These are phyloP conservation scores for Marchantia paleacea DNA, from an alignment of 225 moss, liverwort and hornwort species.

Conservation along the genomic window DNA sequence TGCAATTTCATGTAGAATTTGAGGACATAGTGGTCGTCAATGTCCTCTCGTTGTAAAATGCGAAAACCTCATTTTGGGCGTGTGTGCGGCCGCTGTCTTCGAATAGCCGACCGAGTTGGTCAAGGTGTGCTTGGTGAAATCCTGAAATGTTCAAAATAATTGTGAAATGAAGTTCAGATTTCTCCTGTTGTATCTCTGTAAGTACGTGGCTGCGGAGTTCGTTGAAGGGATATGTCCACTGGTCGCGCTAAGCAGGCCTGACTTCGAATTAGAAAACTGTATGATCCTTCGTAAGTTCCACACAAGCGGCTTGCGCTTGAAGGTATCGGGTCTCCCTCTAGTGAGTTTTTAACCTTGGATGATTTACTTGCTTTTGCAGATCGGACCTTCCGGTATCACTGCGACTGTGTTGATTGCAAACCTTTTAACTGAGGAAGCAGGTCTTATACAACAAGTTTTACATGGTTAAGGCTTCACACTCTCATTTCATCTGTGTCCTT, in stretches of 20 bases:
- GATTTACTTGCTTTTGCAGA: conserved; percentile 39
- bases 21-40: neutral
- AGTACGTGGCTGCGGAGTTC: neutral
- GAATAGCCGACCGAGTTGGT: neutral
- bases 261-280: neutral
- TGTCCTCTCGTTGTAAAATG: neutral
- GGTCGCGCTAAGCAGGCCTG: neutral
- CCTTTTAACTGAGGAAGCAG: conserved; percentile 67
- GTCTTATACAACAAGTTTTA: conserved; percentile 56
- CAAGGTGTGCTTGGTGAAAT: no score
- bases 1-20: neutral
- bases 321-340: no score
- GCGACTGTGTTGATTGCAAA: conserved; percentile 81
- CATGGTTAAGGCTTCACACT: conserved; percentile 47
- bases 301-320: neutral
- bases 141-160: no score
- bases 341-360: neutral
- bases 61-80: neutral
- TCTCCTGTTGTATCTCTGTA: neutral
- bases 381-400: conserved; percentile 83
- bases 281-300: neutral
- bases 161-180: no score
- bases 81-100: neutral
- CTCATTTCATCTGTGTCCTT: neutral
- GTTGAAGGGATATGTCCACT: neutral